A percentile compares a stretch with the other conserved stretches of the same genome.
Conservation (phyloP, 345 rosid genomes). For the Rubroshorea leprosula region DNA sequence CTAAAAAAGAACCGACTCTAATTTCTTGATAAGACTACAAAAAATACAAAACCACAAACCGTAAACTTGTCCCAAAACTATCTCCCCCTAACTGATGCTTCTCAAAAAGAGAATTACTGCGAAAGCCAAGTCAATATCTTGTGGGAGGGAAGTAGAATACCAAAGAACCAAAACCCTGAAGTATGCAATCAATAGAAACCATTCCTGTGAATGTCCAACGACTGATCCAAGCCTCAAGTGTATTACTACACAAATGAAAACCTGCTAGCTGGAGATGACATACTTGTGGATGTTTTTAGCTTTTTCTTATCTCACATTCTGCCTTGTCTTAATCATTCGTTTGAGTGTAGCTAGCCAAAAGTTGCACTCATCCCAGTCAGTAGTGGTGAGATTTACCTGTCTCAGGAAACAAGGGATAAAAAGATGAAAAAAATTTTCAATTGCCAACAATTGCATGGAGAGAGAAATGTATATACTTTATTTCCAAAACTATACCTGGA, state of each 20-base stretch:
- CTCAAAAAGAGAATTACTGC: conserved; percentile 7
- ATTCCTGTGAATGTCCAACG: conserved; percentile 23
- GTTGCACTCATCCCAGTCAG: conserved; percentile 98
- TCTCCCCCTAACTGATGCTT: conserved; percentile 20
- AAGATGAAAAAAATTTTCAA: neutral
- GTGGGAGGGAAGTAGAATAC: neutral
- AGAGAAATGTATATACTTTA: neutral
- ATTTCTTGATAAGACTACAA: conserved; percentile 13
- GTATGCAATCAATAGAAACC: conserved; percentile 6
- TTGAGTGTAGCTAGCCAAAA: conserved; percentile 90
- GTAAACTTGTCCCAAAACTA: conserved; percentile 22
- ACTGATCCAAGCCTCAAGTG: conserved; percentile 5
- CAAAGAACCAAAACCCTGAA: neutral
- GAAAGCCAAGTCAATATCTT: conserved; percentile 9
- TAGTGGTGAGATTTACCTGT: conserved; percentile 87
- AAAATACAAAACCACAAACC: conserved; percentile 17
- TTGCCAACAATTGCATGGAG: neutral
- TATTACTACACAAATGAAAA: conserved; percentile 8
- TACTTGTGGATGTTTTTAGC: neutral
- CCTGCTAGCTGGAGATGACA: neutral
- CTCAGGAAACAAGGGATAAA: neutral
- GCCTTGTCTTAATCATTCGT: conserved; percentile 91
- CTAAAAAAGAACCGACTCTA: conserved; percentile 17
- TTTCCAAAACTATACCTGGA: conserved; percentile 53
- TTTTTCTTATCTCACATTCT: conserved; percentile 57